Conservation (phyloP, 176 grass and related monocot genomes). For the Oryza punctata region DNA sequence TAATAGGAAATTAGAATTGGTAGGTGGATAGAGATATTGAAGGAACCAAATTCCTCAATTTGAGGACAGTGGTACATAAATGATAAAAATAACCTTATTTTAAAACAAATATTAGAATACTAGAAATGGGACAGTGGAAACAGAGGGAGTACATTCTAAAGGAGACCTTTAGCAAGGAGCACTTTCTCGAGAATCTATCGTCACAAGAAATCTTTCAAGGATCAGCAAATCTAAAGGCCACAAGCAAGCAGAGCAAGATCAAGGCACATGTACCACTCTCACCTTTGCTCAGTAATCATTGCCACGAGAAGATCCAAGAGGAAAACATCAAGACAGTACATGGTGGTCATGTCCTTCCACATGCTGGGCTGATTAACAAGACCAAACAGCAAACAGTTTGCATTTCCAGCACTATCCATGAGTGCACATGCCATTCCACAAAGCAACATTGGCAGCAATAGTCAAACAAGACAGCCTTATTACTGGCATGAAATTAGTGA, state of each 20-base stretch:
- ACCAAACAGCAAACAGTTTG: constrained; percentile 2
- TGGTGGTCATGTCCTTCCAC: background rate
- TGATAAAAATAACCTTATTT: no score
- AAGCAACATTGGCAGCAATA: background rate
- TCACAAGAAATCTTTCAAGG: background rate
- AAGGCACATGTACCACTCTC: background rate
- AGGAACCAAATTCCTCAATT: no score
- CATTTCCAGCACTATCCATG: background rate
- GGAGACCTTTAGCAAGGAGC: no score
- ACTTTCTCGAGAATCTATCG: background rate
- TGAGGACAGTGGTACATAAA: no score
- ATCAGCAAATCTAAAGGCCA: background rate
- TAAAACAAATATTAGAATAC: no score
- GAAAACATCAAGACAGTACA: background rate
- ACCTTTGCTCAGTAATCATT: background rate
- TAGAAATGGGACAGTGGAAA: no score
- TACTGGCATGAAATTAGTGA: background rate
- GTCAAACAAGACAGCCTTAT: background rate
- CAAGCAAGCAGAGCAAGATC: background rate
- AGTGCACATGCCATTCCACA: background rate
- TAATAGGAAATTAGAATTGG: no score
- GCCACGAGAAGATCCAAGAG: background rate
- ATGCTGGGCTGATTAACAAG: background rate
- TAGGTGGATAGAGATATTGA: no score
- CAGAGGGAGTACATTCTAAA: no score